A percentile compares a stretch with the other conserved stretches of the same genome.
Conservation (phyloP, 371 early-diverging fungal genomes). For the Dentiscutata heterogama region DNA sequence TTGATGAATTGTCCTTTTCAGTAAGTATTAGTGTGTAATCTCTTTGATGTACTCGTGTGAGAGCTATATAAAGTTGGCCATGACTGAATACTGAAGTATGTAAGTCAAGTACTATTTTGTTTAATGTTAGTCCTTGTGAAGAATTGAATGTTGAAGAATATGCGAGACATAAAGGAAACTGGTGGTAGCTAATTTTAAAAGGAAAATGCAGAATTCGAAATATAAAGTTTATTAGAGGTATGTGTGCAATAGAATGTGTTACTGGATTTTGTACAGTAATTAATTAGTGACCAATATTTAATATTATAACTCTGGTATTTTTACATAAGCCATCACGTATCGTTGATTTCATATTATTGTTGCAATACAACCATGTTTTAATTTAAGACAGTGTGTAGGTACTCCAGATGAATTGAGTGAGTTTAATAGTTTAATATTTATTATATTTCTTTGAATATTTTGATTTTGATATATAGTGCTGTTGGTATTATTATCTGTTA, state of each 20-base stretch:
- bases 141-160: constrained; percentile 11
- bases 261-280: constrained; percentile 20
- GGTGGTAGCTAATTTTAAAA: constrained; percentile 8
- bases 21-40: neutral
- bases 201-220: neutral
- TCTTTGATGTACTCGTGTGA: constrained; percentile 16
- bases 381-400: no score
- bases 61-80: constrained; percentile 45
- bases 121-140: constrained; percentile 49
- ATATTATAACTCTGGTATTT: no score
- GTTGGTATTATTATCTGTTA: no score
- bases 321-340: no score
- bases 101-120: constrained; percentile 33
- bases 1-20: no score
- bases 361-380: no score
- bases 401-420: no score
- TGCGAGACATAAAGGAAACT: constrained; percentile 46
- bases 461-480: no score
- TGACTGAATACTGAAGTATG: constrained; percentile 43
- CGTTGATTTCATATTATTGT: no score
- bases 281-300: no score
- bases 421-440: no score
- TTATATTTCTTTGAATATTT: no score
- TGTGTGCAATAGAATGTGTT: neutral
- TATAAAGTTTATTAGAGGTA: neutral